phyloP scores from a whole-genome alignment of 1,139 yeast genomes.

The Ogataea hybrid region DNA sequence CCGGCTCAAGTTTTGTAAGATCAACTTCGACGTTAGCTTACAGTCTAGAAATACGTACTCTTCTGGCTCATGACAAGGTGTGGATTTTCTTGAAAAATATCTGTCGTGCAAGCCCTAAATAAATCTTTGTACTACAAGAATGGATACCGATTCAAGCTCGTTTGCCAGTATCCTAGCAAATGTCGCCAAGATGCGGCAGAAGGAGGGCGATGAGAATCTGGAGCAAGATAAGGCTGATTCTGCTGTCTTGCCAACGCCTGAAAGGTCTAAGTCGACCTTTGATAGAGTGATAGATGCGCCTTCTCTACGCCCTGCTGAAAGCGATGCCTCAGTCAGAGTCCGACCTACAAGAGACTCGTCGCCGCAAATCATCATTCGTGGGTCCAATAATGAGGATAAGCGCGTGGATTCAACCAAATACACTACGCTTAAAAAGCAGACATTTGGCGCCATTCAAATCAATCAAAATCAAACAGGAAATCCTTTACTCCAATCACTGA shows the following conservation, averaged over 20 bases:
- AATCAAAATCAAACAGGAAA: conserved; percentile 59
- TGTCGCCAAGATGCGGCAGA: conserved; percentile 47
- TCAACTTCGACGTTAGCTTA: conserved; percentile 40
- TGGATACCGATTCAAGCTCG: conserved; percentile 49
- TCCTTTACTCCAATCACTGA: conserved; percentile 49
- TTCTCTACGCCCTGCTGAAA: neutral
- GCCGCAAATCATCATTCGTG: conserved; percentile 15
- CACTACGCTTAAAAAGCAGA: conserved; percentile 21
- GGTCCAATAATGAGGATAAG: conserved; percentile 13
- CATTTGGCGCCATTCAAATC: conserved; percentile 37
- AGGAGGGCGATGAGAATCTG: conserved; percentile 15
- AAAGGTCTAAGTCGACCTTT: conserved; percentile 4
- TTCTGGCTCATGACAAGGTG: conserved; percentile 12
- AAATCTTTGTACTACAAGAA: neutral
- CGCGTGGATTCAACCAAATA: conserved; percentile 18
- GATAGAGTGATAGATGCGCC: conserved; percentile 8
- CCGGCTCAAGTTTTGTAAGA: conserved; percentile 68
- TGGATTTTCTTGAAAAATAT: neutral
- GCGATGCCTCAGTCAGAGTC: neutral
- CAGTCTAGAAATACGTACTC: conserved; percentile 7
- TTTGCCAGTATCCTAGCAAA: conserved; percentile 65
- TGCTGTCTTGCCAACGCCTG: too few relatives aligned
- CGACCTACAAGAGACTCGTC: neutral
- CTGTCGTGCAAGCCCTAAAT: conserved; percentile 3
- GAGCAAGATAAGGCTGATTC: neutral